Base-by-base conservation (phyloP, 768 basidiomycete species). In the Saitozyma podzolica region DNA sequence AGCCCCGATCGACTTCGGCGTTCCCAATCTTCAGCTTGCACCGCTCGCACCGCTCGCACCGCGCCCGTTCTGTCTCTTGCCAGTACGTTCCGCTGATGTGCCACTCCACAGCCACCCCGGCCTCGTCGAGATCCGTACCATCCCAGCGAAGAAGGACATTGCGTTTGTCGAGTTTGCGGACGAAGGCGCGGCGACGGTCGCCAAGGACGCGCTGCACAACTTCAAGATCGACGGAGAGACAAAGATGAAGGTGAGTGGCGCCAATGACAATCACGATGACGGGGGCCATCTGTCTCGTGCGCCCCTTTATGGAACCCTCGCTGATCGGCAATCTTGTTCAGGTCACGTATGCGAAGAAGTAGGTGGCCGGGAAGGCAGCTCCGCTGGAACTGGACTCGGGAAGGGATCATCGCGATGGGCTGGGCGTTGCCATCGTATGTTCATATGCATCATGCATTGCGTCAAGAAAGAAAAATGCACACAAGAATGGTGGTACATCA, bases 151-250 rank as follows among this genome's bases (percentile, higher is more conserved):
- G 81, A 88, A 88, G 76, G 94, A 95, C 78, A 98, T 98, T 66
- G 96, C 95, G 0, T 99, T 99, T 84, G 93, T 99, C 81, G 96
- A 99, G 78, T 99, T 89, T 70, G 73, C 88, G 78, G 96, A 98
- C 87, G 96, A 98, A 79, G 86, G 84, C 47, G 90, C 90, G 66
- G 90, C 95, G 14, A 89, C 87, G 19, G 86, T 89, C 55, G 96
- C 96, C 48, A 94, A 95, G 78, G 94, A 97, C 63, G 94, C 92
- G 14, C 81, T 98, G 73, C 94, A 99, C 85, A 97, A 97, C 80
- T 92, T 91, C 86, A 93, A 92, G 80, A 83, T 98, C 67, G 92
- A 96, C 69, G 93, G 92, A 56, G 94, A 96, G 81, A 92, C 91
- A 82, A 97, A 97, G 83, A 96, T 97, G 85, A 98, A 97, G 87